phyloP scores from a whole-genome alignment of 257 asterid genomes.

The Solanum lycopersicoides region DNA sequence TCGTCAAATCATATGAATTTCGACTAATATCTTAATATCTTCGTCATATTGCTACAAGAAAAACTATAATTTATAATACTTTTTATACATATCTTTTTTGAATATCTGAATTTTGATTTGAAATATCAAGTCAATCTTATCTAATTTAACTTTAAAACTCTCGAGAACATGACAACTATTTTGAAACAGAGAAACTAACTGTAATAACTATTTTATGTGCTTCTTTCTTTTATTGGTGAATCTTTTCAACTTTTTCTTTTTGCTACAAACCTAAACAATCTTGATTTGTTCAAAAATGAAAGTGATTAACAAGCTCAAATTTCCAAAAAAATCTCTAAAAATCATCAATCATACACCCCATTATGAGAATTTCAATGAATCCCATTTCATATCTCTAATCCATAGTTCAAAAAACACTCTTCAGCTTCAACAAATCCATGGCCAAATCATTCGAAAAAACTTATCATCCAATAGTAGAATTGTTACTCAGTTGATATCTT shows the following conservation, averaged over 20 bases:
- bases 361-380: neutral
- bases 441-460: constrained; percentile 1
- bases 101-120: no score
- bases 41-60: neutral
- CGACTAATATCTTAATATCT: neutral
- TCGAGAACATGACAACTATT: no score
- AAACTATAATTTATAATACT: rapidly evolving
- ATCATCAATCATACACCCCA: neutral
- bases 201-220: no score
- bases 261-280: neutral
- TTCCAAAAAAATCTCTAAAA: neutral
- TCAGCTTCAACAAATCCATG: constrained; percentile 23
- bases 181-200: neutral
- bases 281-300: neutral
- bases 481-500: constrained; percentile 25
- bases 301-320: neutral
- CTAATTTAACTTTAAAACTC: neutral
- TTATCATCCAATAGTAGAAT: constrained; percentile 7
- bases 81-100: no score
- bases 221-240: neutral
- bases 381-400: constrained; percentile 21
- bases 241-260: neutral
- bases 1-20: neutral
- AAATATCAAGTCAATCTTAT: neutral
- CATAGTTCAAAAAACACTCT: constrained; percentile 10